Evolutionary conservation across 2,329 filamentous ascomycete genomes (phyloP), one percentile per base, ranked within the genome.

Genomic region (Arthrocladium fulminans): DNA sequence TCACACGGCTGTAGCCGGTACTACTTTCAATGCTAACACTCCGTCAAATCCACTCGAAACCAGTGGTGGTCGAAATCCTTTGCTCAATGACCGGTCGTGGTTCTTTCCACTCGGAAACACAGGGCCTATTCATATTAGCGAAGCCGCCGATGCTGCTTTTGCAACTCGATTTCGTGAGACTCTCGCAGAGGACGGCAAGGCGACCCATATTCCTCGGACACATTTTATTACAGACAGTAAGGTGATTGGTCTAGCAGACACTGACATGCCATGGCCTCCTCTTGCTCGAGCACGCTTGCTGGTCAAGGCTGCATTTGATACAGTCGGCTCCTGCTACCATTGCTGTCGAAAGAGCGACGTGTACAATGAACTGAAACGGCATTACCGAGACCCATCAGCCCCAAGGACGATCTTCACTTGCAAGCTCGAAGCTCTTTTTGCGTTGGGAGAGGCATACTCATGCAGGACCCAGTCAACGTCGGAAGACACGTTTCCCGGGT

Each of bases 361-460:
- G 43, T 67, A 57, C 65, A 65, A 53, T 52, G 66, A 59, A 53
- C 66, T 54, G 54, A 70, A 62, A 42, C 56, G 59, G 2, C 60
- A 65, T 1, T 67, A 66, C 42, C 46, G 67, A 57, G 49, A 65
- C 25, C 34, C 34, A 54, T 56, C 65, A 59, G 37, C 62, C 53
- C 2, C 57, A 52, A 3, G 56, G 57, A 34, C 62, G 34, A 13
- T 66, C 44, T 69, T 67, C 57, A 56, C 70, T 9, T 71, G 68
- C 57, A 71, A 71, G 37, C 68, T 71, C 35, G 72, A 69, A 37
- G 65, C 66, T 0, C 53, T 73, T 7, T 71, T 73, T 59, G 67
- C 67, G 0, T 60, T 73, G 34, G 70, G 70, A 0, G 68, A 73
- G 43, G 67, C 69, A 2, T 73, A 72, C 48, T 69, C 69, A 0